Conservation (phyloP, 1,284 basidiomycete species). For the Sporisorium reilianum region DNA sequence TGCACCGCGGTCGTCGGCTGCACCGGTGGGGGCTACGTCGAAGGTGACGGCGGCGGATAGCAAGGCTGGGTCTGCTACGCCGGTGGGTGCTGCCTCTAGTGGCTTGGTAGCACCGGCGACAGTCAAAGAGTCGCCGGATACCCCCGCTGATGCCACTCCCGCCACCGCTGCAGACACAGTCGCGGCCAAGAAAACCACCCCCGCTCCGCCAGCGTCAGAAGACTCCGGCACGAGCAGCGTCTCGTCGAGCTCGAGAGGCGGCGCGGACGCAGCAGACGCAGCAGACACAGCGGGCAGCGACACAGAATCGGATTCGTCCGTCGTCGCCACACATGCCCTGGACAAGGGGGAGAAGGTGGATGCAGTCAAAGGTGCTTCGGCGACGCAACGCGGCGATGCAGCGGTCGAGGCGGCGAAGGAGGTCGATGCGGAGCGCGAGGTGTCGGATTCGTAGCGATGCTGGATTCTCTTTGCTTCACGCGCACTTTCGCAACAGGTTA, state of each 20-base stretch:
- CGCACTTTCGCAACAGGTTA: no score
- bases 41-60: not conserved
- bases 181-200: slow-evolving; percentile 1
- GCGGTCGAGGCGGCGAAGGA: not conserved
- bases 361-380: not conserved
- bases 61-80: slow-evolving; percentile 16
- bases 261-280: slow-evolving; percentile 21
- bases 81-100: not conserved
- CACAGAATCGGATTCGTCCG: slow-evolving; percentile 29
- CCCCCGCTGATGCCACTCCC: not conserved
- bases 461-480: not conserved
- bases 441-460: slow-evolving; percentile 1
- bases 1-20: not conserved
- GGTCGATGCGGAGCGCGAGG: not conserved
- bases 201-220: slow-evolving; percentile 7
- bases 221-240: slow-evolving; percentile 36
- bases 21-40: not conserved
- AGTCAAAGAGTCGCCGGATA: slow-evolving; percentile 7
- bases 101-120: not conserved
- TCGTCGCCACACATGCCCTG: slow-evolving; percentile 1
- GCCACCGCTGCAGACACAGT: not conserved
- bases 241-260: slow-evolving; percentile 26
- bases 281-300: slow-evolving; percentile 34
- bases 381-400: not conserved
- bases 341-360: not conserved